Conservation (phyloP, 768 basidiomycete genomes). For the Kondoa malvinella region DNA sequence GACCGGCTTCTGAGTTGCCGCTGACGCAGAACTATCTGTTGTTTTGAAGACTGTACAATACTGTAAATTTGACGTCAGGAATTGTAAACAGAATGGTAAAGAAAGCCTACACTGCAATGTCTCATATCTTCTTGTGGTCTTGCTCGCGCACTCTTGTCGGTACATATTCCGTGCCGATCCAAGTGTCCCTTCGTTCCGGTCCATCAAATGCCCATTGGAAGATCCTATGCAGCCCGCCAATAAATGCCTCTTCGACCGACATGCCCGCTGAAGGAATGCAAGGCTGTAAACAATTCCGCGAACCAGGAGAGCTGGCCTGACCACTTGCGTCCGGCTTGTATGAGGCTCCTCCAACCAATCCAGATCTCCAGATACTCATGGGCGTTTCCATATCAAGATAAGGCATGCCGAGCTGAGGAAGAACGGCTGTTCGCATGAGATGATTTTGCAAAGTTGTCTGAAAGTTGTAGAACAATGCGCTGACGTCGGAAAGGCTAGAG, state of each 20-base stretch:
- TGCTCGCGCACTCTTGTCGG: conserved; percentile 3
- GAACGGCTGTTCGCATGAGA: conserved; percentile 11
- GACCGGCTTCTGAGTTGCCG: conserved; percentile 33
- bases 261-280: conserved; percentile 26
- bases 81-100: neutral
- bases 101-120: neutral
- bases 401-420: conserved; percentile 18
- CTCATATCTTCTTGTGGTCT: neutral
- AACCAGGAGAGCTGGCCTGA: neutral
- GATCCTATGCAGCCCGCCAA: conserved; percentile 21
- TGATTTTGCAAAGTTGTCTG: conserved; percentile 24
- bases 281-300: conserved; percentile 23
- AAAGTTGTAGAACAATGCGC: conserved; percentile 23
- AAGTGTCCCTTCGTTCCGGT: neutral
- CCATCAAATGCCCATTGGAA: conserved; percentile 19
- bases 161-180: conserved; percentile 7
- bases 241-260: conserved; percentile 22
- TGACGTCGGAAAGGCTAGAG: conserved; percentile 4
- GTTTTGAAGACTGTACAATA: conserved; percentile 7
- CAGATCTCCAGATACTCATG: conserved; percentile 20
- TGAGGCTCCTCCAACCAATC: conserved; percentile 20
- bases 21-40: conserved; percentile 24
- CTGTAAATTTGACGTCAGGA: neutral
- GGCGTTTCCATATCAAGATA: conserved; percentile 25
- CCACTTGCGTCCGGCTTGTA: neutral